A percentile compares a stretch with the other conserved stretches of the same genome.
Evolutionary conservation across 305 asterid species (phyloP).

Genomic region (Ajuga reptans): DNA sequence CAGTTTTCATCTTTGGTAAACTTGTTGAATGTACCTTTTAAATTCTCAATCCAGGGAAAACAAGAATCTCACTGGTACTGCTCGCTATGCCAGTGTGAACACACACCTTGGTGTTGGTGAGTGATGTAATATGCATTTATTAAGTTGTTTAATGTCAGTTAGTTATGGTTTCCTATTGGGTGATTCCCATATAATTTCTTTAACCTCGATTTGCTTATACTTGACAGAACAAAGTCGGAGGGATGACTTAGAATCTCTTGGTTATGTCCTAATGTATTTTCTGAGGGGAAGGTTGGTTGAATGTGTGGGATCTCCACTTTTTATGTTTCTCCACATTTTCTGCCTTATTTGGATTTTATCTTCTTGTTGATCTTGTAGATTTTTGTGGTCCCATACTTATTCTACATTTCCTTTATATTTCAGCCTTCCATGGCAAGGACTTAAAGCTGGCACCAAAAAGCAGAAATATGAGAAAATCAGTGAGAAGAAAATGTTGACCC

Average conservation of each 20-base stretch:
- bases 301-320: conserved; percentile 2
- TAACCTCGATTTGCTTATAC: conserved; percentile 16
- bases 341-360: conserved; percentile 5
- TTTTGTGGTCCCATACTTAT: conserved; percentile 10
- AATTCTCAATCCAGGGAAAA: conserved; percentile 48
- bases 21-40: conserved; percentile 18
- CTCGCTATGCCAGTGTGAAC: conserved; percentile 71
- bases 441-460: conserved; percentile 64
- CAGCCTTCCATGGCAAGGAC: conserved; percentile 85
- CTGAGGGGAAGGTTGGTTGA: conserved; percentile 64
- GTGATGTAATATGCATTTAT: conserved; percentile 24
- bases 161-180: conserved; percentile 13
- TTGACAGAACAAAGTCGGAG: conserved; percentile 67
- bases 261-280: conserved; percentile 66
- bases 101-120: conserved; percentile 79
- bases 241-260: conserved; percentile 71
- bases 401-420: conserved; percentile 15
- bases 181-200: background rate
- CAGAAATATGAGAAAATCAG: conserved; percentile 67
- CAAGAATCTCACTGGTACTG: conserved; percentile 74
- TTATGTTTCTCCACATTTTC: conserved; percentile 10
- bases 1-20: background rate
- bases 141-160: background rate
- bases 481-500: conserved; percentile 65
- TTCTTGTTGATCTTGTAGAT: conserved; percentile 3